Percentiles rank a stretch among this genome's conserved stretches.
phyloP scores from a whole-genome alignment of 345 rosid species.

The Conringia planisiliqua region DNA sequence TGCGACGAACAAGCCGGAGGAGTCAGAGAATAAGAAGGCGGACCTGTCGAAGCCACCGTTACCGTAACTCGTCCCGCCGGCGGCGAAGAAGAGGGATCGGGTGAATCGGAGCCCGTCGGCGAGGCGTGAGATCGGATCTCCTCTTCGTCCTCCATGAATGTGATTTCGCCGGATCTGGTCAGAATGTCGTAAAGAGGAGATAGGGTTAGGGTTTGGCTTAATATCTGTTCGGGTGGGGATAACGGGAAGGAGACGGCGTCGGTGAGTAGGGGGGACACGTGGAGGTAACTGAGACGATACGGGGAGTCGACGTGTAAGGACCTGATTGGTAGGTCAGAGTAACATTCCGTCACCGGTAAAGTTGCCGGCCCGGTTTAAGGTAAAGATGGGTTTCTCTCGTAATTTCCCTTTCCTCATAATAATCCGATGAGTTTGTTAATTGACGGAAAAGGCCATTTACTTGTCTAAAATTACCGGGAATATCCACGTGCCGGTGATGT shows the following conservation, averaged over 20 bases:
- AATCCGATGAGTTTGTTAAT: slow-evolving; percentile 20
- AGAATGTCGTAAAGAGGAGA: slow-evolving; percentile 19
- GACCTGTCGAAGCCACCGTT: slow-evolving; percentile 40
- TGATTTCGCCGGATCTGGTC: slow-evolving; percentile 20
- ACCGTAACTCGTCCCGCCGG: slow-evolving; percentile 46
- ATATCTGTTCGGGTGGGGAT: slow-evolving; percentile 15
- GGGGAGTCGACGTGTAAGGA: slow-evolving; percentile 29
- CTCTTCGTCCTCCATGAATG: slow-evolving; percentile 55
- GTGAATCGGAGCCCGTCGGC: slow-evolving; percentile 34
- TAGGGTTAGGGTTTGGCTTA: slow-evolving; percentile 28
- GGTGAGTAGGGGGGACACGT: slow-evolving; percentile 53
- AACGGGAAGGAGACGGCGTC: slow-evolving; percentile 60
- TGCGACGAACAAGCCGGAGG: slow-evolving; percentile 23
- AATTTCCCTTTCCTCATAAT: slow-evolving; percentile 18
- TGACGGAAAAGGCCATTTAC: slow-evolving; percentile 45
- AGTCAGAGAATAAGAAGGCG: slow-evolving; percentile 35
- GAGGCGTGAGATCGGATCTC: slow-evolving; percentile 52
- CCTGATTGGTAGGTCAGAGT: slow-evolving; percentile 35
- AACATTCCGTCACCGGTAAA: slow-evolving; percentile 50
- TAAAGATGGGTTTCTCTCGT: slow-evolving; percentile 8
- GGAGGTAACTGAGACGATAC: slow-evolving; percentile 28
- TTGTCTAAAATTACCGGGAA: slow-evolving; percentile 29
- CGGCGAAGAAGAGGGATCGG: slow-evolving; percentile 31
- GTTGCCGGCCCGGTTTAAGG: slow-evolving; percentile 44
- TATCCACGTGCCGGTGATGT: slow-evolving; percentile 22